These are phyloP conservation scores for Benincasa hispida DNA, from an alignment of 306 rosid genomes.

Conservation along the genomic window DNA sequence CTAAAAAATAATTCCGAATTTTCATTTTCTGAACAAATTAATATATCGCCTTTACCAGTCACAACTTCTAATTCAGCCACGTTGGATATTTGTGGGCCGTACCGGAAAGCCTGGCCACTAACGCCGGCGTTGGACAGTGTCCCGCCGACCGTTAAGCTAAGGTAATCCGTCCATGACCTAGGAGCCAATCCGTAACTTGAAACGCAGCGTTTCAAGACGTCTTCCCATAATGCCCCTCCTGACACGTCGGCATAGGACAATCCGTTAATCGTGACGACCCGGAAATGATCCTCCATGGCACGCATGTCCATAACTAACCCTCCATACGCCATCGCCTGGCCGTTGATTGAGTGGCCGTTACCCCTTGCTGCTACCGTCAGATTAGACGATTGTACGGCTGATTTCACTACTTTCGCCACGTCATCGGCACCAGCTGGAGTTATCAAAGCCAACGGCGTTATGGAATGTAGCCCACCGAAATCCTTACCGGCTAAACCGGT, in stretches of 20 bases:
- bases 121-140: slow-evolving; percentile 94
- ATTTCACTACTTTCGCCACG: slow-evolving; percentile 31
- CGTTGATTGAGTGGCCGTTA: slow-evolving; percentile 96
- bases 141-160: slow-evolving; percentile 83
- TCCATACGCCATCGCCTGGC: slow-evolving; percentile 82
- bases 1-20: slow-evolving; percentile 67
- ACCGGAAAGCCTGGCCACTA: slow-evolving; percentile 86
- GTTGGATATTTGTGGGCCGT: slow-evolving; percentile 83
- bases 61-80: slow-evolving; percentile 82
- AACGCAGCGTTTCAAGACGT: slow-evolving; percentile 59
- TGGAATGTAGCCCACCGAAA: slow-evolving; percentile 66
- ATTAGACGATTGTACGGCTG: slow-evolving; percentile 26
- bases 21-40: slow-evolving; percentile 45
- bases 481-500: slow-evolving; percentile 37
- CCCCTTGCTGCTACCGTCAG: slow-evolving; percentile 89
- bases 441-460: slow-evolving; percentile 41
- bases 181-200: slow-evolving; percentile 38
- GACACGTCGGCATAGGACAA: slow-evolving; percentile 47
- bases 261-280: slow-evolving; percentile 13
- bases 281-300: slow-evolving; percentile 34
- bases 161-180: slow-evolving; percentile 90
- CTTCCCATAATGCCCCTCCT: slow-evolving; percentile 99
- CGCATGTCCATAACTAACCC: slow-evolving; percentile 89
- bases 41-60: slow-evolving; percentile 64
- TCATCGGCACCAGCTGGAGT: slow-evolving; percentile 31